Conservation (phyloP, 495 filamentous ascomycete species). For the Penicillium malachiteum region DNA sequence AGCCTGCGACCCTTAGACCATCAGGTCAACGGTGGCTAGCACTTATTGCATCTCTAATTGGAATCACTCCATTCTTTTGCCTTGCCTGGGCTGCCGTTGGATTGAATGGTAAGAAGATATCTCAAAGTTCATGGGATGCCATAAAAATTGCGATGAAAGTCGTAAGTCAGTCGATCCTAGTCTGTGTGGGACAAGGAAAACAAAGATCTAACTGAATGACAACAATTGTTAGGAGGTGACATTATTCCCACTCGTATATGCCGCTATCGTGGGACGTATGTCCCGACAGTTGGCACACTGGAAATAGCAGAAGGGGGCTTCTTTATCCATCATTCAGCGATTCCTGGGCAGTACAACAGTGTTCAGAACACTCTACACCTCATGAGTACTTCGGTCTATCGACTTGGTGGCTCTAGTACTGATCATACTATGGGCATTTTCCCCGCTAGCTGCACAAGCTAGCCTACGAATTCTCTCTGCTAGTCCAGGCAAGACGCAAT, state of each 20-base stretch:
- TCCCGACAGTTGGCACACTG: neutral
- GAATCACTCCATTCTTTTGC: neutral
- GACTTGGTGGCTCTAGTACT: neutral
- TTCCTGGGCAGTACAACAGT: neutral
- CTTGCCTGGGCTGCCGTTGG: slow-evolving; percentile 1
- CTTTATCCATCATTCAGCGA: neutral
- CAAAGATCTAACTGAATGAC: too few relatives aligned
- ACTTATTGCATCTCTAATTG: neutral
- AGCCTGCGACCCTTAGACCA: neutral
- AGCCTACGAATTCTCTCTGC: slow-evolving; percentile 2
- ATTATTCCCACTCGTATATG: neutral
- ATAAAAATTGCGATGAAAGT: slow-evolving; percentile 4
- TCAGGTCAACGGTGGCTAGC: neutral
- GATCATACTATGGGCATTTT: neutral
- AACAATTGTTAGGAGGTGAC: neutral
- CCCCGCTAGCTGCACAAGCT: neutral
- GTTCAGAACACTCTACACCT: neutral
- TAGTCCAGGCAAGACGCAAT: neutral
- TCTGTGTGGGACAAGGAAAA: neutral
- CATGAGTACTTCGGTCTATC: neutral
- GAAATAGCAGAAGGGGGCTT: neutral
- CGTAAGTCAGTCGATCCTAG: neutral
- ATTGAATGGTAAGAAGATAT: neutral
- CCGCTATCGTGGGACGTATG: neutral
- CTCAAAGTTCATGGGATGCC: neutral